Conservation (phyloP, 1,284 basidiomycete genomes). For the Erythrobasidium hasegawianum region DNA sequence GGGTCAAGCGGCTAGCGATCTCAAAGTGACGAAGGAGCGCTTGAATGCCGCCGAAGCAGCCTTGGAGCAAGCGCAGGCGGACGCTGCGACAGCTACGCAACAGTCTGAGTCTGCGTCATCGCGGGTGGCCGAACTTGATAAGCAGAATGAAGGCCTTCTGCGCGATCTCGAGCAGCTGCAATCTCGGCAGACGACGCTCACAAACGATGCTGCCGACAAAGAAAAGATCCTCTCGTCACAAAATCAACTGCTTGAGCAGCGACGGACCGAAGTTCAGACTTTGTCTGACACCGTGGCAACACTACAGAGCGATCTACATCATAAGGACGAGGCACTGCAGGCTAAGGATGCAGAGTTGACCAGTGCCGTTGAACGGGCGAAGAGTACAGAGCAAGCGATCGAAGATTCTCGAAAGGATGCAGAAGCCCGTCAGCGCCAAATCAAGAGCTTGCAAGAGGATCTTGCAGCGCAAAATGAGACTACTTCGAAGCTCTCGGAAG, state of each 20-base stretch:
- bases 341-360: slow-evolving; percentile 35
- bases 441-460: too few relatives aligned
- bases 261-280: slow-evolving; percentile 9
- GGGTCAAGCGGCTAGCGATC: neutral
- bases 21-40: neutral
- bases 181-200: slow-evolving; percentile 30
- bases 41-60: slow-evolving; percentile 8
- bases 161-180: slow-evolving; percentile 36
- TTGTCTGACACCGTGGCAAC: slow-evolving; percentile 26
- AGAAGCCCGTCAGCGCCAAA: too few relatives aligned
- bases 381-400: slow-evolving; percentile 20
- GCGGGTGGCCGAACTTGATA: slow-evolving; percentile 27
- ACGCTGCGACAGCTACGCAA: neutral
- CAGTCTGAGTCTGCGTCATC: slow-evolving; percentile 10
- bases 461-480: too few relatives aligned
- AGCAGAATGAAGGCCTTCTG: slow-evolving; percentile 37
- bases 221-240: slow-evolving; percentile 23
- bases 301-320: slow-evolving; percentile 23
- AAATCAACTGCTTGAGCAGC: slow-evolving; percentile 25
- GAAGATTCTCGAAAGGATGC: slow-evolving; percentile 22
- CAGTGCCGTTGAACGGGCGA: slow-evolving; percentile 10
- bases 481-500: too few relatives aligned
- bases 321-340: slow-evolving; percentile 13
- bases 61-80: slow-evolving; percentile 2
- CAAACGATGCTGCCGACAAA: slow-evolving; percentile 22